phyloP scores from a whole-genome alignment of 352 stramenopile genomes.

The Phytophthora chlamydospora region DNA sequence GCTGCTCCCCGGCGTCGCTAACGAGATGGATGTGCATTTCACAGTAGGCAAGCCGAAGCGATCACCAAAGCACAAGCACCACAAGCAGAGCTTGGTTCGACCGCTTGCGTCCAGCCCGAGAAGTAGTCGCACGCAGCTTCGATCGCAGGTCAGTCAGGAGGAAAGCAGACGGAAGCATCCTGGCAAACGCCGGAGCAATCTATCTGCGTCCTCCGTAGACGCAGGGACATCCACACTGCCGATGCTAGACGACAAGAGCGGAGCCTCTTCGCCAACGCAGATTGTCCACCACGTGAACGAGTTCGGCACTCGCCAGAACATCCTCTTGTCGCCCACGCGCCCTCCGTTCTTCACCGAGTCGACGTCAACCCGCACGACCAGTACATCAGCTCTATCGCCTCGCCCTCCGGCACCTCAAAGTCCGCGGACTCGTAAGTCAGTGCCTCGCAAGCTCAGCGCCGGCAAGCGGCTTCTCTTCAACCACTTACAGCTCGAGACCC shows the following conservation, averaged over 20 bases:
- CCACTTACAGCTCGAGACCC: constrained; percentile 24
- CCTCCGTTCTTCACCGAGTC: constrained; percentile 52
- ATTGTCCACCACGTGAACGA: constrained; percentile 75
- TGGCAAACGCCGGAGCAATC: constrained; percentile 12
- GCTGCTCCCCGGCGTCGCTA: constrained; percentile 53
- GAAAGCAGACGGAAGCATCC: constrained; percentile 18
- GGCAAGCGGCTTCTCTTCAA: constrained; percentile 14
- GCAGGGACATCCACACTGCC: constrained; percentile 17
- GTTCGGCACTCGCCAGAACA: constrained; percentile 60
- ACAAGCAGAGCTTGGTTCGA: constrained; percentile 24
- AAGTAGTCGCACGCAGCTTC: constrained; percentile 33
- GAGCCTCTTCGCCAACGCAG: constrained; percentile 24
- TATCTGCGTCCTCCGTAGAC: constrained; percentile 6
- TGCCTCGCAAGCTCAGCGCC: constrained; percentile 12
- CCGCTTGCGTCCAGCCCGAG: constrained; percentile 29
- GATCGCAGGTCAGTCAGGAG: constrained; percentile 26
- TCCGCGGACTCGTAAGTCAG: constrained; percentile 11
- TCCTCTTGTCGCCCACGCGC: constrained; percentile 63
- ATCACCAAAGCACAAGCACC: constrained; percentile 20
- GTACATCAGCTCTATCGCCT: constrained; percentile 7
- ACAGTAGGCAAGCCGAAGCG: constrained; percentile 14
- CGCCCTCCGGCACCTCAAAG: constrained; percentile 18
- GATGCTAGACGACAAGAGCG: constrained; percentile 23
- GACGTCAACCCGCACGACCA: neutral
- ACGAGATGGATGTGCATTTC: constrained; percentile 38